Evolutionary conservation across 768 basidiomycete genomes (phyloP), one percentile per base, ranked within the genome.

Genomic region (Vishniacozyma victoriae): DNA sequence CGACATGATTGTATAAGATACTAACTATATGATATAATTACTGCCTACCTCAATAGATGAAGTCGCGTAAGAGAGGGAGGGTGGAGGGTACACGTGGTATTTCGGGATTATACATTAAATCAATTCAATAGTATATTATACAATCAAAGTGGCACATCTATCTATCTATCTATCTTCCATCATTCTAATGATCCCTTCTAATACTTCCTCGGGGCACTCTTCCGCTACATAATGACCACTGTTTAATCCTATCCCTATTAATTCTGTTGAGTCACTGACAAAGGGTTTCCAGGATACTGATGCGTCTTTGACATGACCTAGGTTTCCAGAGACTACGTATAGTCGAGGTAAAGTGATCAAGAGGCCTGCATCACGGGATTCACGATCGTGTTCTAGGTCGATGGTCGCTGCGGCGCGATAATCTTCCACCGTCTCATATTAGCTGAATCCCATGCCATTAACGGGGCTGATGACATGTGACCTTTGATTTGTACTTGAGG

Each of bases 321-420:
- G 53, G 6, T 35, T 37, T 0, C 64, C 64, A 61, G 61, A 67
- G 5, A 67, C 29, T 16, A 61, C 36, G 11, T 43, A 48, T 27
- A 67, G 14, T 23, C 46, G 48, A 6, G 44, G 46, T 0, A 59
- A 47, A 2, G 27, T n/a, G 18, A 64, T 24, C 39, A 52, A 48
- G 9, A 49, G 40, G 2, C 65, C 63, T 0, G 35, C 29, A 5
- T 44, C 35, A 1, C 45, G 55, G 35, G 64, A 60, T 14, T 41
- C 52, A 3, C 52, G 41, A 41, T 72, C 71, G 36, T 67, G 65
- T 1, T 56, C 59, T 3, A 70, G 54, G 41, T 72, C 71, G 26
- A 70, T 72, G 3, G 56, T 53, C 6, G 67, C 67, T 18, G 65
- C 52, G 0, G 71, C 71, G 3, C 71, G 58, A 48, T 72, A 72